Percentiles rank a stretch among this genome's conserved stretches.
Evolutionary conservation across 1,284 basidiomycete genomes (phyloP).

Genomic region (Vanrija sp.): DNA sequence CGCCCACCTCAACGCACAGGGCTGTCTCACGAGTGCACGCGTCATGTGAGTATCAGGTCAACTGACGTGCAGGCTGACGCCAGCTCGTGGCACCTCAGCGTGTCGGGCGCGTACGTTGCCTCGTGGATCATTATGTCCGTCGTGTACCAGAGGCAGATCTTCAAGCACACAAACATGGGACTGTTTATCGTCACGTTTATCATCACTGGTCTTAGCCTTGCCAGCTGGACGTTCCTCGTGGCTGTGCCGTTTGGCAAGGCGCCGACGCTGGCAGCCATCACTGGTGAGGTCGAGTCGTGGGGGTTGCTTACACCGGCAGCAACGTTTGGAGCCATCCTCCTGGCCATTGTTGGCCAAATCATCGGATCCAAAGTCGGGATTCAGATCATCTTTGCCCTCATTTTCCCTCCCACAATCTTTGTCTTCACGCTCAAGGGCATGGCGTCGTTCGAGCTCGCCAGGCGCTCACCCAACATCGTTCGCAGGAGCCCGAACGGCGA

Average conservation of each 20-base stretch:
- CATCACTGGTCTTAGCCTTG: slow-evolving; percentile 55
- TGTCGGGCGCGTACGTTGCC: slow-evolving; percentile 58
- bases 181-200: slow-evolving; percentile 64
- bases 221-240: slow-evolving; percentile 33
- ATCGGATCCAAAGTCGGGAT: slow-evolving; percentile 55
- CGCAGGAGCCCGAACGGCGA: slow-evolving; percentile 60
- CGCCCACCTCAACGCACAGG: slow-evolving; percentile 69
- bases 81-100: slow-evolving; percentile 65
- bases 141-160: slow-evolving; percentile 64
- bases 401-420: slow-evolving; percentile 72
- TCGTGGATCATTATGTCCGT: slow-evolving; percentile 64
- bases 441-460: slow-evolving; percentile 62
- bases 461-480: slow-evolving; percentile 55
- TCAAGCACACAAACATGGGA: slow-evolving; percentile 59
- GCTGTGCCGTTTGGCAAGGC: slow-evolving; percentile 26
- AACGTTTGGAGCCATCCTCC: slow-evolving; percentile 62
- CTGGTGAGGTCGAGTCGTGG: slow-evolving; percentile 12
- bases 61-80: background rate
- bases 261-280: slow-evolving; percentile 28
- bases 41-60: slow-evolving; percentile 53
- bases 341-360: slow-evolving; percentile 66
- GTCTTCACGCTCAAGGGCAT: slow-evolving; percentile 66
- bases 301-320: slow-evolving; percentile 34
- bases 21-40: slow-evolving; percentile 62
- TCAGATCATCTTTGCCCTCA: slow-evolving; percentile 57